Evolutionary conservation across 345 rosid genomes (phyloP).

Genomic region (Ailanthus altissimus): DNA sequence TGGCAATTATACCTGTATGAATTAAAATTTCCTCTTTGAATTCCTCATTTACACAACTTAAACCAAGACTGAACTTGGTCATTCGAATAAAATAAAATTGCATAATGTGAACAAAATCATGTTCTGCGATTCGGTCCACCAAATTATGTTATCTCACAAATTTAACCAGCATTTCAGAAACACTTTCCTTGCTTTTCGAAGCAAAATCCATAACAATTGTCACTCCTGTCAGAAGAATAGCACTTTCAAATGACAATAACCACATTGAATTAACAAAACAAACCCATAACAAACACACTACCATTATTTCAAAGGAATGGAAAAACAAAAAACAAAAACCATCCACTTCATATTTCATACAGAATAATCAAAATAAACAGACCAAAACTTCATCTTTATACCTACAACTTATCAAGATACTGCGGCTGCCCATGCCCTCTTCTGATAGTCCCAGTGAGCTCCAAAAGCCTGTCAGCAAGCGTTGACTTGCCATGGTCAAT

Average conservation of each 20-base stretch:
- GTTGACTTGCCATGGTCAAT: constrained; percentile 97
- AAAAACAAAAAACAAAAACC: constrained; percentile 9
- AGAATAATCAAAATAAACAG: constrained; percentile 1
- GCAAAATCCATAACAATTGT: not conserved
- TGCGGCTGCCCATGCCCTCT: constrained; percentile 97
- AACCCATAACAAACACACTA: not conserved
- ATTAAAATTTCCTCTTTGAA: not conserved
- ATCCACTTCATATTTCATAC: not conserved
- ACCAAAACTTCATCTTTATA: constrained; percentile 1
- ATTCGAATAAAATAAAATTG: not conserved
- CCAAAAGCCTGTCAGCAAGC: constrained; percentile 93
- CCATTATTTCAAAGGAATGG: not conserved
- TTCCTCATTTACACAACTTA: not conserved
- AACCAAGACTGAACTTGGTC: not conserved
- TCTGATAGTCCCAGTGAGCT: constrained; percentile 92
- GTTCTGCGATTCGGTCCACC: too few species aligned
- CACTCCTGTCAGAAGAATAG: not conserved
- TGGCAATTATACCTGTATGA: not conserved
- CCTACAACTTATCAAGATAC: constrained; percentile 96
- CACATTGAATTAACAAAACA: constrained; percentile 7
- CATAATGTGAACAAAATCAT: too few species aligned
- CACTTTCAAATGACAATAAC: not conserved
- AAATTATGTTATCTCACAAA: too few species aligned
- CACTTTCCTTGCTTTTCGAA: not conserved
- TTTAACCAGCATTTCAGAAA: not conserved